phyloP scores from a whole-genome alignment of 2,329 filamentous ascomycete genomes.

The Aureobasidium melanogenum region DNA sequence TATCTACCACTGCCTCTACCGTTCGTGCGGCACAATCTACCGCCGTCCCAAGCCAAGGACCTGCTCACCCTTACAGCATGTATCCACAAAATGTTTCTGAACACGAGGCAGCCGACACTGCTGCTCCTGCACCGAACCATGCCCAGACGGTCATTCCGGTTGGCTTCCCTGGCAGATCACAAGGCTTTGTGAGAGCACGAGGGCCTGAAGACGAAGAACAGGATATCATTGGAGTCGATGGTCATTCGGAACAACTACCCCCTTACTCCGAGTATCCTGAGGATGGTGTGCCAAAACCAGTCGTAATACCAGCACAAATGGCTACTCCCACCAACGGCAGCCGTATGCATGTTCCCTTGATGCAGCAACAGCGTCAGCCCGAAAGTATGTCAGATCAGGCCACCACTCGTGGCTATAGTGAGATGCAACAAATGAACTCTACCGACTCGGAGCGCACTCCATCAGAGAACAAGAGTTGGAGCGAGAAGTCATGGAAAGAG shows the following conservation, averaged over 20 bases:
- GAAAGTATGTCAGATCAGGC: slow-evolving; percentile 25
- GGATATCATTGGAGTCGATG: slow-evolving; percentile 78
- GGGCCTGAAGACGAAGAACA: slow-evolving; percentile 80
- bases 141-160: slow-evolving; percentile 50
- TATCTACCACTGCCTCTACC: slow-evolving; percentile 60
- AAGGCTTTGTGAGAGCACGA: slow-evolving; percentile 59
- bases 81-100: slow-evolving; percentile 68
- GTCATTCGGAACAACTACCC: slow-evolving; percentile 82
- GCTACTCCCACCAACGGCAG: slow-evolving; percentile 14
- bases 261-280: slow-evolving; percentile 88
- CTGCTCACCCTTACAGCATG: slow-evolving; percentile 77
- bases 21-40: slow-evolving; percentile 49
- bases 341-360: slow-evolving; percentile 24
- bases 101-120: slow-evolving; percentile 40
- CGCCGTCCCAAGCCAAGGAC: slow-evolving; percentile 51
- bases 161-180: slow-evolving; percentile 62
- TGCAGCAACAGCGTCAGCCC: slow-evolving; percentile 23
- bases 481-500: slow-evolving; percentile 30
- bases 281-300: slow-evolving; percentile 40
- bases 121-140: slow-evolving; percentile 24
- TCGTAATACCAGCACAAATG: slow-evolving; percentile 8
- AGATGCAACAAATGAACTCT: slow-evolving; percentile 12
- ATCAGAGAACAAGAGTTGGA: slow-evolving; percentile 23
- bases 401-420: neutral
- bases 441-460: slow-evolving; percentile 11